These are phyloP conservation scores for Ganoderma leucocontextum DNA, from an alignment of 1,284 basidiomycete genomes.

Conservation along the genomic window DNA sequence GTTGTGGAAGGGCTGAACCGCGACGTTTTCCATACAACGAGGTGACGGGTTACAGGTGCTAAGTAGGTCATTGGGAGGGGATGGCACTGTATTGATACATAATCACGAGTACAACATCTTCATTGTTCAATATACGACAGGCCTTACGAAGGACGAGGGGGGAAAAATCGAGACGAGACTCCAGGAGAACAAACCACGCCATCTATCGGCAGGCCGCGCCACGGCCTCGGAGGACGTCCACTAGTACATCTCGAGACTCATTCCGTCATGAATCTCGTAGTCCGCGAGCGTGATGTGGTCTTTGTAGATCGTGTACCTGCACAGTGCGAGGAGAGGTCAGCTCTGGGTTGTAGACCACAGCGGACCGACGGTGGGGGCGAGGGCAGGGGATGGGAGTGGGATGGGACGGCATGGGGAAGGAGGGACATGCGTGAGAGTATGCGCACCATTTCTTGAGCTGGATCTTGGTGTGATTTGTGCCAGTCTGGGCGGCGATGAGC, in stretches of 20 bases:
- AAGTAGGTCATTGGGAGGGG: too few species aligned
- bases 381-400: neutral
- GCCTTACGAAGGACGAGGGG: neutral
- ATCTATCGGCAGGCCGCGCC: neutral
- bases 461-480: constrained; percentile 88
- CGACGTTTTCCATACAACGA: neutral
- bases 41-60: neutral
- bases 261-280: constrained; percentile 95
- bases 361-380: neutral
- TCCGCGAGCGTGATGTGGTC: constrained; percentile 94
- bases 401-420: neutral
- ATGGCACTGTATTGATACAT: constrained; percentile 8
- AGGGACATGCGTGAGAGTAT: neutral
- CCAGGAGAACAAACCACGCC: neutral
- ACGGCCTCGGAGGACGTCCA: neutral
- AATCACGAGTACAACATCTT: constrained; percentile 4
- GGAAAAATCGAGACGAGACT: neutral
- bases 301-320: constrained; percentile 92
- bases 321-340: neutral
- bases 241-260: constrained; percentile 94
- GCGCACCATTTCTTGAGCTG: constrained; percentile 95
- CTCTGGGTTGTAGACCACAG: neutral
- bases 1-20: constrained; percentile 41
- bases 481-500: constrained; percentile 96
- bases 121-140: neutral